A percentile compares a stretch with the other conserved stretches of the same genome.
Conservation (phyloP, 2,329 filamentous ascomycete species). For the Hymenoscyphus infarciens region DNA sequence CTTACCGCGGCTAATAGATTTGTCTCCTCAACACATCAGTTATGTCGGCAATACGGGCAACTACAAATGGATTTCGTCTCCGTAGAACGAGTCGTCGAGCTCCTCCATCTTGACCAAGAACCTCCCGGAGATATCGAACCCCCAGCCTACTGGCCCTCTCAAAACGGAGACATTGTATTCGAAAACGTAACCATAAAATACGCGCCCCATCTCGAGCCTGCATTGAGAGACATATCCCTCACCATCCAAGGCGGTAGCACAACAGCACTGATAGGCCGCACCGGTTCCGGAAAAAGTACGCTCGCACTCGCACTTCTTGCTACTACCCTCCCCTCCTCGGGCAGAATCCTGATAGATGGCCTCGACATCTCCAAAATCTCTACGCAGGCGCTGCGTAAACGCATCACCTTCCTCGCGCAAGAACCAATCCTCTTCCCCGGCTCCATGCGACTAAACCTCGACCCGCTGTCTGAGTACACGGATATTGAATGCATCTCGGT, state of each 20-base stretch:
- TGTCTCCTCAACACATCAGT: constrained; percentile 64
- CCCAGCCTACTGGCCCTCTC: constrained; percentile 73
- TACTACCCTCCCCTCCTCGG: constrained; percentile 50
- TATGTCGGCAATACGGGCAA: constrained; percentile 78
- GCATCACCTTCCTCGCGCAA: constrained; percentile 65
- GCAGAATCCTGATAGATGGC: constrained; percentile 56
- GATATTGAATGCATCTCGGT: constrained; percentile 52
- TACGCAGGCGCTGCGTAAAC: constrained; percentile 55
- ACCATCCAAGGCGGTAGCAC: constrained; percentile 74
- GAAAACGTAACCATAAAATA: constrained; percentile 76
- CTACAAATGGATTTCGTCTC: constrained; percentile 91
- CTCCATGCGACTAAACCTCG: constrained; percentile 58
- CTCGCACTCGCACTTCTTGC: constrained; percentile 60
- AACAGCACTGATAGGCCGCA: constrained; percentile 76
- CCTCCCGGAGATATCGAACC: constrained; percentile 62
- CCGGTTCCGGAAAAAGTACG: constrained; percentile 80
- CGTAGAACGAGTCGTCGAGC: constrained; percentile 79
- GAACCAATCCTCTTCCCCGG: constrained; percentile 64
- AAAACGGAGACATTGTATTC: constrained; percentile 69
- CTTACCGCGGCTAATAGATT: constrained; percentile 68
- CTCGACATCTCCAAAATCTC: constrained; percentile 58
- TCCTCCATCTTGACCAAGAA: constrained; percentile 76
- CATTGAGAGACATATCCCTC: constrained; percentile 65
- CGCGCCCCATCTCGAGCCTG: constrained; percentile 71
- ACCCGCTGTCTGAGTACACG: constrained; percentile 54